Evolutionary conservation across 2,329 filamentous ascomycete species (phyloP), one percentile per base, ranked within the genome.

Genomic region (Penicillium digitatum): DNA sequence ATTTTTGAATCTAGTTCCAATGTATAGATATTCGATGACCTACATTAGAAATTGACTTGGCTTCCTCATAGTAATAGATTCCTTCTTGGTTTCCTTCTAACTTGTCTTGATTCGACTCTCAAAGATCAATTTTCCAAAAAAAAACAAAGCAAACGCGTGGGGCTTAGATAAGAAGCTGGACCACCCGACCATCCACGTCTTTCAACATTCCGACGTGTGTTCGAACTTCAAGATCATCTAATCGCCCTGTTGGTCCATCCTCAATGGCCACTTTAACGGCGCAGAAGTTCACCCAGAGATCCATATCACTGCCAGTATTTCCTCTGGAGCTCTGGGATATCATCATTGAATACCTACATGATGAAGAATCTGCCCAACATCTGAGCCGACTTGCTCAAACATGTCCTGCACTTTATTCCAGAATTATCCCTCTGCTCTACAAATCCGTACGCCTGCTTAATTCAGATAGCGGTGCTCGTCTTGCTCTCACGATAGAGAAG

Each of bases 311-410:
- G 24, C 51, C 37, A 10, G 22, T 53, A 0, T 54, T 54, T 18
- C 51, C 45, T 7, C n/a, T 49, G n/a, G 51, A 54, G 29, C 44
- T 54, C 5, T 54, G 51, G 51, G 44, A 54, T 24, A 54, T 54
- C 35, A 43, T 54, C 35, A 54, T 54, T 34, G 51, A 35, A 48
- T 29, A 42, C 22, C 29, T 54, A 14, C 16, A 10, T 26, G 29
- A 54, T 43, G 44, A 48, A 42, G 51, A 35, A 29, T 42, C 51
- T 24, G 9, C 37, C 10, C 51, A 54, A 26, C 29, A 48, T 27
- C 29, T 54, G 35, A 34, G 51, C n/a, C 27, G 51, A 42, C 51
- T 54, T 32, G 27, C 51, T 27, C 51, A 37, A 38, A 27, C 51
- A 14, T 48, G 44, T 9, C 29, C 29, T 3, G 22, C 35, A 1